These are phyloP conservation scores for Stachybotrys elegans DNA, from an alignment of 2,329 filamentous ascomycete species.

Conservation along the genomic window DNA sequence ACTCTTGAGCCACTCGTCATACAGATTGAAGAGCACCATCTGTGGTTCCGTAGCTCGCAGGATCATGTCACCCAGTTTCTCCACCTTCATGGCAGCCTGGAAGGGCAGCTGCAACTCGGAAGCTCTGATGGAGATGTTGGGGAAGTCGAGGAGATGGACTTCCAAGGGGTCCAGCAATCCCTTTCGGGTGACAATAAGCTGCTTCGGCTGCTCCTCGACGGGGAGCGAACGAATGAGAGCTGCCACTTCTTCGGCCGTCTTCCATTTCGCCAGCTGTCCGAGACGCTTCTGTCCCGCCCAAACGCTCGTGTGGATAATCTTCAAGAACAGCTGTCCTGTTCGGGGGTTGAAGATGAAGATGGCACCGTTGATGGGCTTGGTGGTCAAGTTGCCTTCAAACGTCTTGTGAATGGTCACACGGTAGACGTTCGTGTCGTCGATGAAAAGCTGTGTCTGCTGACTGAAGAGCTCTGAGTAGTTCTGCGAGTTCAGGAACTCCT, in stretches of 20 bases:
- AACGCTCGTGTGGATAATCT: conserved; percentile 98
- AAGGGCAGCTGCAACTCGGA: conserved; percentile 96
- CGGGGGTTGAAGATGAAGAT: conserved; percentile 99
- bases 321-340: conserved; percentile 94
- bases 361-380: conserved; percentile 97
- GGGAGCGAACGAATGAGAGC: conserved; percentile 92
- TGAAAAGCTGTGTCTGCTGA: conserved; percentile 97
- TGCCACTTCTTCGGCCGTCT: conserved; percentile 98
- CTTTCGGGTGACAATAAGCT: conserved; percentile 96
- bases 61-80: conserved; percentile 99
- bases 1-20: conserved; percentile 97
- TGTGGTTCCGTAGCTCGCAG: conserved; percentile 96
- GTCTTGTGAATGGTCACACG: conserved; percentile 99
- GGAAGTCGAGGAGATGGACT: conserved; percentile 95
- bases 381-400: conserved; percentile 97
- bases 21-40: conserved; percentile 98
- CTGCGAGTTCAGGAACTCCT: conserved; percentile 98
- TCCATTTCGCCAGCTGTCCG: conserved; percentile 97
- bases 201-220: conserved; percentile 97
- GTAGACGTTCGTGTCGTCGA: conserved; percentile 98
- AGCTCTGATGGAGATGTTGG: conserved; percentile 96
- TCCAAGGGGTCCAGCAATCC: conserved; percentile 95
- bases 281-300: conserved; percentile 99
- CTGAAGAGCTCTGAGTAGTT: conserved; percentile 99
- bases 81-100: conserved; percentile 99